Evolutionary conservation across 306 rosid genomes (phyloP), one percentile per base, ranked within the genome.

Genomic region (Casuarina equisetifolia): DNA sequence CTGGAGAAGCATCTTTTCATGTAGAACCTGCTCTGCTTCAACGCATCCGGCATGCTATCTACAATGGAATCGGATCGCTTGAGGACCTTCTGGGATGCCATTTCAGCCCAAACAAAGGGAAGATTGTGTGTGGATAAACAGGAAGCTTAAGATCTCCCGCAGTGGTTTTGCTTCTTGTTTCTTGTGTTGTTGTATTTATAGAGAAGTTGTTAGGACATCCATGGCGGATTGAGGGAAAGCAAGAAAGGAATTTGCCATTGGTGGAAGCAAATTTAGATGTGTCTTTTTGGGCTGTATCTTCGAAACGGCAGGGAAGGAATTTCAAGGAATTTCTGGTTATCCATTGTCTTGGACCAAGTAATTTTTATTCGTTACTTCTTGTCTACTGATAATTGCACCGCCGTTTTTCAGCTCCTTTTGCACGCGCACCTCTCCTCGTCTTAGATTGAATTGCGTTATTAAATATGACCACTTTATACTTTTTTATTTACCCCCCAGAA

Each of bases 1-100:
- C 97, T 86, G 58, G 91, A 70, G 81, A 95, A 91, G 74, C 91
- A 91, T 84, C 74, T 92, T 87, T 90, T 95, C 95, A 86, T 89
- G 78, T 90, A 84, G 51, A 79, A 84, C 12, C 89, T 92, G 78
- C 93, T 87, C 86, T 89, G 88, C 81, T 66, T 84, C 82, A 92
- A 83, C 20, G 95, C 97, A 49, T 92, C 88, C 0, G 92, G 92
- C 96, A 92, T 85, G 83, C 69, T 80, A 40, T 94, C 98, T 43
- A 93, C 81, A 75, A 94, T 88, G 39, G 91, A 45, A 83, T 88
- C 92, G 9, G 87, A 76, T 59, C 89, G 84, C 87, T 88, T 88
- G 77, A 92, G 80, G 59, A 59, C 55, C 39, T 86, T 48, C 17
- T 39, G 19, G 57, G 85, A 86, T 76, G 90, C 92, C 98, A 94